Conservation (phyloP, 805 yeast genomes). For the Kluyveromyces wickerhamii region DNA sequence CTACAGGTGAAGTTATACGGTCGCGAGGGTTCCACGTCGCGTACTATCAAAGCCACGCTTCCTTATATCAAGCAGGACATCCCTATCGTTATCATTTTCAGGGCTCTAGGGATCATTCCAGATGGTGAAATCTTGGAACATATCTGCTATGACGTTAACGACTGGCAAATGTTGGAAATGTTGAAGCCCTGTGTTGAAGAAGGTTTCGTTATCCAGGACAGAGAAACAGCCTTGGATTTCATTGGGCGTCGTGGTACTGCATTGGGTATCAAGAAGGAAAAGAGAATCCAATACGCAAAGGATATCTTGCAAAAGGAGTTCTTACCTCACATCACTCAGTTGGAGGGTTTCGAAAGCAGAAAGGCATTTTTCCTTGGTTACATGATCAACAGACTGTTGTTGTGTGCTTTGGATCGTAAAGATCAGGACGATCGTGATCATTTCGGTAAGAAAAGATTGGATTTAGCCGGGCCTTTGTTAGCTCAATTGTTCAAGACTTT, state of each 20-base stretch:
- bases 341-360: constrained; percentile 93
- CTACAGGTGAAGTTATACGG: constrained; percentile 90
- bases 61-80: constrained; percentile 96
- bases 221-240: constrained; percentile 95
- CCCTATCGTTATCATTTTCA: constrained; percentile 92
- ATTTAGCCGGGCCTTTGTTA: constrained; percentile 95
- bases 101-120: constrained; percentile 97
- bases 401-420: constrained; percentile 94
- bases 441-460: constrained; percentile 96
- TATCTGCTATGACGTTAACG: constrained; percentile 94
- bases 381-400: constrained; percentile 89
- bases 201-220: constrained; percentile 95
- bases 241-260: constrained; percentile 98
- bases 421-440: constrained; percentile 99
- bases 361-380: constrained; percentile 97
- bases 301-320: constrained; percentile 95
- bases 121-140: constrained; percentile 98
- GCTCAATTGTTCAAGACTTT: constrained; percentile 92
- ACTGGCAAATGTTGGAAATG: constrained; percentile 99
- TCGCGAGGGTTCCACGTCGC: constrained; percentile 62
- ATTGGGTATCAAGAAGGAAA: constrained; percentile 90
- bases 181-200: constrained; percentile 98
- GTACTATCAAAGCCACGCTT: constrained; percentile 90
- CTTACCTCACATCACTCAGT: constrained; percentile 94
- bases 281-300: constrained; percentile 96